Evolutionary conservation across 2,329 filamentous ascomycete genomes (phyloP), one percentile per base, ranked within the genome.

Genomic region (Penicillium polonicum): DNA sequence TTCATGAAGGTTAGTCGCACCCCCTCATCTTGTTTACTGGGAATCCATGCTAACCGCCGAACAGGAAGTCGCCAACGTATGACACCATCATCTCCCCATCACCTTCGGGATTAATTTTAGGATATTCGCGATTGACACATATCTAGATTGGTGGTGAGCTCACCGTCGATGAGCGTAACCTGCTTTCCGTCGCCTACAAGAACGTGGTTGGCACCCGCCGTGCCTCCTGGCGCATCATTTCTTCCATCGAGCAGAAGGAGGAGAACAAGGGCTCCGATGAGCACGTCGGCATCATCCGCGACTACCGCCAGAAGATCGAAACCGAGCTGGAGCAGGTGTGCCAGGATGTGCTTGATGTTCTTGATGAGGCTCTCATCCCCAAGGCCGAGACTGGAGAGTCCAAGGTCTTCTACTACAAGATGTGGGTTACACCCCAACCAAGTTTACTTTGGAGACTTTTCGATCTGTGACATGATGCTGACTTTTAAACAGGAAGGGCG

Each of bases 341-440:
- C 87, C 88, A 97, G 83, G 93, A 97, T 83, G 91, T 97, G 70
- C 89, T 97, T 70, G 89, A 96, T 72, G 93, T 97, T 70, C 85
- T 97, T 67, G 92, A 97, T 78, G 84, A 96, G 74, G 88, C 87
- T 76, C 85, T 97, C 74, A 97, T 97, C 76, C 92, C 92, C 79
- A 93, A 94, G 81, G 93, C 93, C 76, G 89, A 94, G 81, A 89
- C 91, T 68, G 93, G 93, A 82, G 93, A 97, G 85, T 96, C 92
- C 79, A 97, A 97, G 88, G 93, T 97, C 77, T 97, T 97, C 82
- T 97, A 97, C 85, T 92, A 97, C 89, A 97, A 97, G 88, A 97
- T 97, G 93, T 97, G 43, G n/a, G 65, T 66, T 43, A 27, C 23
- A 7, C 21, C 23, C 15, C 8, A 27, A 27, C 10, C 31, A 9